A percentile compares a stretch with the other conserved stretches of the same genome.
Conservation (phyloP, 2,329 filamentous ascomycete genomes). For the Ascochyta rabiei region DNA sequence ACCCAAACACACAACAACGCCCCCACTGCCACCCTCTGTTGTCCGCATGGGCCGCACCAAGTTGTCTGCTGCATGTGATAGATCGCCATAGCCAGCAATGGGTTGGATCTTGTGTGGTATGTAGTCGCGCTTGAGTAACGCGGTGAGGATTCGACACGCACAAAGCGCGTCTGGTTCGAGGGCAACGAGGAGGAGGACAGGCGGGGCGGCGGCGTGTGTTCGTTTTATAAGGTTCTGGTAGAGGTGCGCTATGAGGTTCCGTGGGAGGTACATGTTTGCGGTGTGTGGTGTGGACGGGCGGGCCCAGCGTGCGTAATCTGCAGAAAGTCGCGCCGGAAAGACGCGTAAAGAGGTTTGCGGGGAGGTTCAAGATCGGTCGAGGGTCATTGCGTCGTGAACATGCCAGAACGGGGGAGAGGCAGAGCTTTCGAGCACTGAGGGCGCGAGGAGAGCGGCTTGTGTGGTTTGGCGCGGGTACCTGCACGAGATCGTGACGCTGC, state of each 20-base stretch:
- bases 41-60: constrained; percentile 87
- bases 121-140: constrained; percentile 95
- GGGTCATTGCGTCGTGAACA: constrained; percentile 28
- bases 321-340: constrained; percentile 27
- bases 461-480: constrained; percentile 30
- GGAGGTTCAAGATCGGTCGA: constrained; percentile 16
- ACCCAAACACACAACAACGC: constrained; percentile 88
- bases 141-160: constrained; percentile 90
- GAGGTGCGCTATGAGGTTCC: constrained; percentile 84
- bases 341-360: constrained; percentile 34
- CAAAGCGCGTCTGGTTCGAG: constrained; percentile 96
- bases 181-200: constrained; percentile 88
- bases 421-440: constrained; percentile 19
- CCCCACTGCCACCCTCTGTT: constrained; percentile 80
- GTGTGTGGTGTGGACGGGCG: constrained; percentile 15
- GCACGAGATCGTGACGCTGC: constrained; percentile 23
- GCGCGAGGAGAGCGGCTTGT: constrained; percentile 28
- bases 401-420: constrained; percentile 23
- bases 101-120: constrained; percentile 98
- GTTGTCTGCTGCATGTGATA: constrained; percentile 78
- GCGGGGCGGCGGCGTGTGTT: constrained; percentile 87
- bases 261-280: constrained; percentile 85
- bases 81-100: constrained; percentile 88
- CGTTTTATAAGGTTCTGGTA: constrained; percentile 87
- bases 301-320: constrained; percentile 22